phyloP scores from a whole-genome alignment of 768 basidiomycete species.

The Vararia minispora region DNA sequence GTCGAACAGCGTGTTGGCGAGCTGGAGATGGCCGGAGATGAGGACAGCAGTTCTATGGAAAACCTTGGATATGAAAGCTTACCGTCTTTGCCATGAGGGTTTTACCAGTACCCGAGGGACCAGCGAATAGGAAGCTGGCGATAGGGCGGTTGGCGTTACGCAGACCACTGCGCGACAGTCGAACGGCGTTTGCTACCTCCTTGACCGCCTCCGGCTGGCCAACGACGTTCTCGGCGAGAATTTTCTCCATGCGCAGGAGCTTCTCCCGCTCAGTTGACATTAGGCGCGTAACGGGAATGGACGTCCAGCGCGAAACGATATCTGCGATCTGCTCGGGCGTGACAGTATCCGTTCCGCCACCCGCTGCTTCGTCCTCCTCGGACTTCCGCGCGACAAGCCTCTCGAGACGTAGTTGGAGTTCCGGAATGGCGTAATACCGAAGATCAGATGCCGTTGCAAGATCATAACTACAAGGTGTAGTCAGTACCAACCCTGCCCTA shows the following conservation, averaged over 20 bases:
- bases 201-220: constrained; percentile 89
- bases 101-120: constrained; percentile 88
- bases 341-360: constrained; percentile 54
- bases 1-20: constrained; percentile 84
- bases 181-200: constrained; percentile 88
- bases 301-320: constrained; percentile 90
- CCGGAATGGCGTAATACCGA: constrained; percentile 86
- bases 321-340: constrained; percentile 88
- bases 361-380: constrained; percentile 50
- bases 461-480: constrained; percentile 25
- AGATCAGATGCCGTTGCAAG: constrained; percentile 77
- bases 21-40: constrained; percentile 29
- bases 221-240: constrained; percentile 65
- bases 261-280: constrained; percentile 90
- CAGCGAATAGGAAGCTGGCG: constrained; percentile 86
- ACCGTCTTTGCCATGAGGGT: constrained; percentile 86
- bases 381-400: constrained; percentile 63
- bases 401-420: constrained; percentile 64
- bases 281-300: constrained; percentile 79
- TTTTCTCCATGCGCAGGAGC: constrained; percentile 76
- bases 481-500: constrained; percentile 8
- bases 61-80: constrained; percentile 19
- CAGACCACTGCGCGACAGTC: constrained; percentile 90
- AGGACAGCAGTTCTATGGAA: constrained; percentile 1
- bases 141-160: constrained; percentile 79